Evolutionary conservation across 257 asterid species (phyloP), one percentile per base, ranked within the genome.

Genomic region (Nicotiana tomentosiformis): DNA sequence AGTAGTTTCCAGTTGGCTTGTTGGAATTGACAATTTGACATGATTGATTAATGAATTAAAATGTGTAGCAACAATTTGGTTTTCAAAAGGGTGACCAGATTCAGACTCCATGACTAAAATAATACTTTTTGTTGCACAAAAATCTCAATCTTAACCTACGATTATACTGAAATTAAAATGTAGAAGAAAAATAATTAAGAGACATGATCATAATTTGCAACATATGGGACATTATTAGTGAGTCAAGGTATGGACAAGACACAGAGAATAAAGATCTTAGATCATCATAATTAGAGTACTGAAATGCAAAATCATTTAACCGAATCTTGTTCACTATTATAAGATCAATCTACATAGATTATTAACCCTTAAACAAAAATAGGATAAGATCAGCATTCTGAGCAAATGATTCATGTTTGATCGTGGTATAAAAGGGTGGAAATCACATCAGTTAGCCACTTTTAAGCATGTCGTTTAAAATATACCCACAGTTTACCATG

Each of bases 1-100:
- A 86, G 67, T 88, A 85, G 86, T 85, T 81, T 82, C 87, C 85
- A 88, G 86, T 91, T 90, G 95, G 88, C 85, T 77, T 43, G 68
- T 64, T 77, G 82, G 76, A 84, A 69, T 61, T 39, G 84, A 84
- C 86, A 70, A 35, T 5, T 35, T 69, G 60, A 84, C 82, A 79
- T 60, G 86, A 81, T 81, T 81, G 77, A 81, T 83, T 77, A 35
- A 62, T 66, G 49, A 77, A 85, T 43, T 82, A 79, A 64, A 51
- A 77, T 49, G 43, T 11, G 23, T 4, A 74, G 64, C 16, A 74
- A 14, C 39, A 26, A 51, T 0, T 1, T 76, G 39, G 15, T 51
- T 74, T 55, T 82, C 78, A 83, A 72, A 26, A 61, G 74, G 64
- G 83, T 70, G 89, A 76, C 91, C 89, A 83, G 84, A 87, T 91